Base-by-base conservation (phyloP, 1,284 basidiomycete genomes). In the Schizopora paradoxa region DNA sequence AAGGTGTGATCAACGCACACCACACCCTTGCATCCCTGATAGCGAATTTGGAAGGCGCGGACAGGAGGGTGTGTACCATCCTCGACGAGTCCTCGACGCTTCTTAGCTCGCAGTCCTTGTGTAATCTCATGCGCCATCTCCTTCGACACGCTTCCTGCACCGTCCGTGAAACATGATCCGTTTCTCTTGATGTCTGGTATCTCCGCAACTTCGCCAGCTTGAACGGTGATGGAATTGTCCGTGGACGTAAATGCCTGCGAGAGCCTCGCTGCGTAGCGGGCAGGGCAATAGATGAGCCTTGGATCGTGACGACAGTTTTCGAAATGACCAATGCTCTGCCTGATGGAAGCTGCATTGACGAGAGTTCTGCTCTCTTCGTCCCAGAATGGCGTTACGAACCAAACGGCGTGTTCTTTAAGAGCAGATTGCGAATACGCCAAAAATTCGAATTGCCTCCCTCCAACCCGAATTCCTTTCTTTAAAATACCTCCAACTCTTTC, bases 231-330 rank as follows among this genome's bases (percentile, higher is more conserved):
- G 0, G 76, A 73, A 3, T 73, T 67, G 52, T 84, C 79, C 0
- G 84, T 86, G 0, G 83, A 72, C 0, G 83, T 86, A 58, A 87
- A 86, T 0, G 80, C 81, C 57, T 82, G 82, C 2, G 81, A 80
- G 25, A 87, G 68, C 13, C 84, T 68, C 6, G 85, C 84, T 3
- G 75, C 83, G 59, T 81, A 86, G 35, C 82, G 70, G 19, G 83
- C 82, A 2, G 84, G 82, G 49, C 78, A 82, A 39, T 63, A 64
- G n/a, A 73, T 73, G 6, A 82, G 64, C 0, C 57, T 53, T 11
- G 43, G 56, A 52, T 79, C 76, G 40, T 68, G 74, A 3, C 45
- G 18, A 0, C 76, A 63, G 26, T 67, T 58, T 4, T 68, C 59
- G 53, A 84, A 83, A 19, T 62, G 66, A 1, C 82, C 82, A 1